Evolutionary conservation across 139 green algal genomes (phyloP).

Genomic region (Chlorokybus atmophyticus): DNA sequence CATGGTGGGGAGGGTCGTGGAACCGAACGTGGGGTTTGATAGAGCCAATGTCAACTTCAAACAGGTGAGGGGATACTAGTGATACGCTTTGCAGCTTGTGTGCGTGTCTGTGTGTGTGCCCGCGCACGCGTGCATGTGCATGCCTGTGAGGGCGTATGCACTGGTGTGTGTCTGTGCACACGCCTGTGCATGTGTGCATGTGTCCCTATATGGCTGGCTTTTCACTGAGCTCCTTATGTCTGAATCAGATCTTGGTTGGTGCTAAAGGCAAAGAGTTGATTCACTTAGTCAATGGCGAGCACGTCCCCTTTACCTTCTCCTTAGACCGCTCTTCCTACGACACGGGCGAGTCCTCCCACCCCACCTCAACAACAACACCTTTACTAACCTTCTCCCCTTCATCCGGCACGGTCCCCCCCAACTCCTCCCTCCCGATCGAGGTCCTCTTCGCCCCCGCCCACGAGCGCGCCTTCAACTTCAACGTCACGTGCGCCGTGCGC

Average conservation of each 20-base stretch:
- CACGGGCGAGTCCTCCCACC: neutral
- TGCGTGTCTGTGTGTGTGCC: too few relatives aligned
- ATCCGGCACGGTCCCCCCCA: conserved; percentile 39
- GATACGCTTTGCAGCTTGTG: too few relatives aligned
- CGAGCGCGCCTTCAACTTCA: conserved; percentile 56
- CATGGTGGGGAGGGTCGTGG: conserved; percentile 48
- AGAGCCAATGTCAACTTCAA: conserved; percentile 54
- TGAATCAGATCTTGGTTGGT: too few relatives aligned
- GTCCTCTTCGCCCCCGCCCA: conserved; percentile 39
- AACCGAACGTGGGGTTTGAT: conserved; percentile 57
- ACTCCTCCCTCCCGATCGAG: conserved; percentile 29
- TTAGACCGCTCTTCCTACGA: conserved; percentile 45
- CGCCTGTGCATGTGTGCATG: too few relatives aligned
- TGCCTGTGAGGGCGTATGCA: too few relatives aligned
- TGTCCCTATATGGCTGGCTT: conserved; percentile 13
- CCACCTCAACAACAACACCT: too few relatives aligned
- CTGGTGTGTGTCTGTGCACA: too few relatives aligned
- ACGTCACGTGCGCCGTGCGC: conserved; percentile 47
- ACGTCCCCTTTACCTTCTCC: conserved; percentile 53
- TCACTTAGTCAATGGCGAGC: conserved; percentile 52
- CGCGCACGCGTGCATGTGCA: too few relatives aligned
- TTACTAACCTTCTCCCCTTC: conserved; percentile 36
- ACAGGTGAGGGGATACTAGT: too few relatives aligned
- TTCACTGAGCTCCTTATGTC: too few relatives aligned
- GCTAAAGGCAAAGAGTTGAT: conserved; percentile 14